Evolutionary conservation across 2,329 filamentous ascomycete genomes (phyloP).

Genomic region (Gyromitra esculenta): DNA sequence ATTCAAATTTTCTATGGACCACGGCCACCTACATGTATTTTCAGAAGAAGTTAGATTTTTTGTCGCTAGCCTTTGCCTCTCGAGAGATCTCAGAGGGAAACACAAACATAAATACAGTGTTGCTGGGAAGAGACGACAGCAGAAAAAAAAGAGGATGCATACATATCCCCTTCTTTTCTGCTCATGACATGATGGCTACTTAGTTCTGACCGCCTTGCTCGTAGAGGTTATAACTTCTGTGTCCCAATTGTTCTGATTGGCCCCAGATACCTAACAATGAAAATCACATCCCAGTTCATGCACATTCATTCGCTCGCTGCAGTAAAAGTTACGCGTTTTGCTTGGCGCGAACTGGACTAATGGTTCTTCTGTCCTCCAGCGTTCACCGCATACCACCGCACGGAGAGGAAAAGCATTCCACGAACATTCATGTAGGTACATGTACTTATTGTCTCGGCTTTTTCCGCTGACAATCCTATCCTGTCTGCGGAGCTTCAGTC

Average conservation of each 20-base stretch:
- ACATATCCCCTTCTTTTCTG: background rate
- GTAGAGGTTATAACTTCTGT: slow-evolving; percentile 33
- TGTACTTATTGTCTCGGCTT: slow-evolving; percentile 2
- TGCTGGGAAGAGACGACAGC: background rate
- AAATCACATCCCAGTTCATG: slow-evolving; percentile 42
- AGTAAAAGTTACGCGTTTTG: slow-evolving; percentile 48
- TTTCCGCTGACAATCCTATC: background rate
- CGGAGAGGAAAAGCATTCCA: slow-evolving; percentile 27
- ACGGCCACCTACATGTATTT: slow-evolving; percentile 3
- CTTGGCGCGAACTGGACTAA: slow-evolving; percentile 44
- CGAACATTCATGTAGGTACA: background rate
- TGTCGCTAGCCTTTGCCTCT: background rate
- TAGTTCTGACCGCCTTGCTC: slow-evolving; percentile 33
- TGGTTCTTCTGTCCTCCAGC: slow-evolving; percentile 32
- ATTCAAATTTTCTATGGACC: slow-evolving; percentile 3
- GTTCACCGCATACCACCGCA: slow-evolving; percentile 15
- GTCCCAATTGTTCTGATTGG: slow-evolving; percentile 34
- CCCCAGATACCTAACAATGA: slow-evolving; percentile 40
- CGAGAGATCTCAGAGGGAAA: background rate
- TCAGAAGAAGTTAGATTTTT: background rate
- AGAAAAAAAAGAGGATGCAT: slow-evolving; percentile 4
- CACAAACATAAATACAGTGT: background rate
- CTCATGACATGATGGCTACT: slow-evolving; percentile 23
- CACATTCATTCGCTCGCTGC: slow-evolving; percentile 17
- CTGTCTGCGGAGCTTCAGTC: no score